These are phyloP conservation scores for Zygosaccharomyces sapae DNA, from an alignment of 1,139 yeast genomes.

Conservation along the genomic window DNA sequence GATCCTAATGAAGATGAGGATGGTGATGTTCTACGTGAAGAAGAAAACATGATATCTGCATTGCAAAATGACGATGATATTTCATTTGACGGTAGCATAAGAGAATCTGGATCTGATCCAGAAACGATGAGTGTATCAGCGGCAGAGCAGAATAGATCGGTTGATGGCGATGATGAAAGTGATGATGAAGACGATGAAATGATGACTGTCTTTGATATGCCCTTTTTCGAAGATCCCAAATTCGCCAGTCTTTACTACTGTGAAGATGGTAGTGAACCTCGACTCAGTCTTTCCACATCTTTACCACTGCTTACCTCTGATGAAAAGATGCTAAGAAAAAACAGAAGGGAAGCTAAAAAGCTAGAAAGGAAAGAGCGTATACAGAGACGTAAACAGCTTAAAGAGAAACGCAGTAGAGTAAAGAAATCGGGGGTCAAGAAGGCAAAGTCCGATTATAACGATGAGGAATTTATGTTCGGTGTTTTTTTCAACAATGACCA, in stretches of 20 bases:
- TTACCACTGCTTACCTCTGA: conserved; percentile 41
- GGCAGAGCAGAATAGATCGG: conserved; percentile 25
- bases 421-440: conserved; percentile 18
- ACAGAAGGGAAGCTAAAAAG: conserved; percentile 36
- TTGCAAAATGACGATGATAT: conserved; percentile 39
- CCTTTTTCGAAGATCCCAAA: conserved; percentile 39
- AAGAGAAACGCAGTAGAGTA: conserved; percentile 15
- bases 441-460: conserved; percentile 20
- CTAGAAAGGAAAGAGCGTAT: conserved; percentile 34
- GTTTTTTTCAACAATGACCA: conserved; percentile 35
- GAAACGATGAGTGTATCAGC: conserved; percentile 16
- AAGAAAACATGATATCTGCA: conserved; percentile 43
- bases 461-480: conserved; percentile 35
- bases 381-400: conserved; percentile 26
- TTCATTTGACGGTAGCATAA: conserved; percentile 36
- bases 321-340: conserved; percentile 27
- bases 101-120: conserved; percentile 33
- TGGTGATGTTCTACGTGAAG: conserved; percentile 45
- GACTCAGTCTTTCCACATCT: conserved; percentile 32
- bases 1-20: conserved; percentile 54
- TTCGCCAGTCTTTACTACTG: conserved; percentile 35
- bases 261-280: conserved; percentile 33
- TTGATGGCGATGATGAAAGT: conserved; percentile 36
- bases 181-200: conserved; percentile 45
- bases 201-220: conserved; percentile 37